Evolutionary conservation across 1,284 basidiomycete species (phyloP).

Genomic region (Apiotrichum laibachii): DNA sequence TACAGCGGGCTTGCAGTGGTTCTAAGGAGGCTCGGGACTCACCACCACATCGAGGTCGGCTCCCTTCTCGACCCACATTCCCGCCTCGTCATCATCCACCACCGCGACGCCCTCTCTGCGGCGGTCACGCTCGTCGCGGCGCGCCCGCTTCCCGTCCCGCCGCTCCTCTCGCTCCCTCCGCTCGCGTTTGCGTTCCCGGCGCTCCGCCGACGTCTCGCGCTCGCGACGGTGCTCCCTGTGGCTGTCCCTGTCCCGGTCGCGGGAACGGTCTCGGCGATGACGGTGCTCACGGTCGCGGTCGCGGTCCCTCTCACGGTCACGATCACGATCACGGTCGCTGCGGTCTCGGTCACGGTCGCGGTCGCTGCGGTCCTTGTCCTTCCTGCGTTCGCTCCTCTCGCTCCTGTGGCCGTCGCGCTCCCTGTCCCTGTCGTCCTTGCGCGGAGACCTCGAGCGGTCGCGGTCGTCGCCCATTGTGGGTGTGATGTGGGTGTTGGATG

Average conservation of each 20-base stretch:
- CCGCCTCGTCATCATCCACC: slow-evolving; percentile 66
- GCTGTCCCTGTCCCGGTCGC: slow-evolving; percentile 6
- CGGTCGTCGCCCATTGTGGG: background rate
- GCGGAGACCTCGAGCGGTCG: background rate
- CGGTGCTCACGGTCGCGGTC: slow-evolving; percentile 6
- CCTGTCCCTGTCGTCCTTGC: background rate
- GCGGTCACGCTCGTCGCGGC: slow-evolving; percentile 36
- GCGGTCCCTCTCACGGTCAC: slow-evolving; percentile 5
- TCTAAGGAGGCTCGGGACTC: slow-evolving; percentile 35
- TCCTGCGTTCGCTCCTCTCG: background rate
- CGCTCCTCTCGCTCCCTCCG: slow-evolving; percentile 22
- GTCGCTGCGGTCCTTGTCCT: background rate
- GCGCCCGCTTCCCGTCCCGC: slow-evolving; percentile 20
- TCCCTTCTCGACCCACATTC: slow-evolving; percentile 84
- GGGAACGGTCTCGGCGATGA: slow-evolving; percentile 7
- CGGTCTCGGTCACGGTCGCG: slow-evolving; percentile 6
- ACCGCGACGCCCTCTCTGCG: slow-evolving; percentile 48
- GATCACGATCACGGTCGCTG: slow-evolving; percentile 4
- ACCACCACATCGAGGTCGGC: slow-evolving; percentile 66
- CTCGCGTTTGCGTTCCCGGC: slow-evolving; percentile 20
- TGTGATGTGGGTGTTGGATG: background rate
- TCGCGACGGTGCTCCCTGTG: slow-evolving; percentile 7
- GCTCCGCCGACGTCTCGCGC: slow-evolving; percentile 17
- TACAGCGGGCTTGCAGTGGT: no score
- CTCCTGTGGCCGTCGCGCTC: background rate